These are phyloP conservation scores for Hypericum androsaemum DNA, from an alignment of 345 rosid species.

Conservation along the genomic window DNA sequence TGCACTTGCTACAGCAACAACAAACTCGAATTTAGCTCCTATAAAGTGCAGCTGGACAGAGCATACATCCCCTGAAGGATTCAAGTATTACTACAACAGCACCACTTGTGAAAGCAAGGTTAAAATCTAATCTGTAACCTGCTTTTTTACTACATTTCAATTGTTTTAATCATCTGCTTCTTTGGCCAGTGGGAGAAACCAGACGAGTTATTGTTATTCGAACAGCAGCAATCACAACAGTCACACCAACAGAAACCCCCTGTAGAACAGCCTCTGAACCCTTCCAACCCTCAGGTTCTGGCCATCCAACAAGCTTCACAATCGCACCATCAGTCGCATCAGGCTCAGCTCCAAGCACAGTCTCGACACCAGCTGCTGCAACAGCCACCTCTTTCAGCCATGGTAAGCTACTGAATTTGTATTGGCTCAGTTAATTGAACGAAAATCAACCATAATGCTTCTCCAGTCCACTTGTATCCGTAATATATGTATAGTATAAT, in stretches of 20 bases:
- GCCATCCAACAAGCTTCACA: slow-evolving; percentile 46
- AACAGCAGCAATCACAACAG: slow-evolving; percentile 35
- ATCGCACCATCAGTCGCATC: slow-evolving; percentile 49
- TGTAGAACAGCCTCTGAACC: slow-evolving; percentile 46
- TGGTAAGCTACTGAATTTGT: slow-evolving; percentile 31
- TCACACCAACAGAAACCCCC: slow-evolving; percentile 38
- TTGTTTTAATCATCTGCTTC: slow-evolving; percentile 12
- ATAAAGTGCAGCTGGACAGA: slow-evolving; percentile 82
- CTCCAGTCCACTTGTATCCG: no score
- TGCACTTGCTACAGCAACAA: slow-evolving; percentile 30
- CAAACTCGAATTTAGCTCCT: slow-evolving; percentile 29
- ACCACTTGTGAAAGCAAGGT: slow-evolving; percentile 85
- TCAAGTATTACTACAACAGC: slow-evolving; percentile 81
- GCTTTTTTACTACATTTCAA: slow-evolving; percentile 6
- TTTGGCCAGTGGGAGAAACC: slow-evolving; percentile 86
- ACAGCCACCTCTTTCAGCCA: slow-evolving; percentile 42
- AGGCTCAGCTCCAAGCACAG: slow-evolving; percentile 42
- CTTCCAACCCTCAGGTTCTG: slow-evolving; percentile 33
- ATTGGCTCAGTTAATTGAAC: background rate
- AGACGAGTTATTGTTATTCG: slow-evolving; percentile 58
- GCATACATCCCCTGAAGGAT: slow-evolving; percentile 96
- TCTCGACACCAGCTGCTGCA: slow-evolving; percentile 46
- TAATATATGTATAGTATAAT: no score
- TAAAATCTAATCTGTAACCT: slow-evolving; percentile 19
- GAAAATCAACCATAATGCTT: slow-evolving; percentile 6